Percentiles rank a stretch among this genome's conserved stretches.
Evolutionary conservation across 345 rosid genomes (phyloP).

Genomic region (Lenwebbia sp.): DNA sequence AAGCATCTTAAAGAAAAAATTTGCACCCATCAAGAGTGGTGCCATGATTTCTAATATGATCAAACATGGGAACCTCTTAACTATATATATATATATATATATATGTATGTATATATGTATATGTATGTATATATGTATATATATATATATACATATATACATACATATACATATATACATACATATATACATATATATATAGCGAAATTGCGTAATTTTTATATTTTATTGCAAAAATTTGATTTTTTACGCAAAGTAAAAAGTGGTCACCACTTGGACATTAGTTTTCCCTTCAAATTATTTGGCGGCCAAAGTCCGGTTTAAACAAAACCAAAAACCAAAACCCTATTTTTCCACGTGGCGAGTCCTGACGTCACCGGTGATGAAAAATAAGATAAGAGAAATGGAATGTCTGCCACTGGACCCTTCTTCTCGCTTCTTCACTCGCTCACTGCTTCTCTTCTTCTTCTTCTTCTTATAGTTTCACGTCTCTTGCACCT

Average conservation of each 20-base stretch:
- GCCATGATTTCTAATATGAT: background rate
- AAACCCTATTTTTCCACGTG: background rate
- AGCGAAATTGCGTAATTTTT: accelerated
- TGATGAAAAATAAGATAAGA: background rate
- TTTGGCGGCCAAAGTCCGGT: background rate
- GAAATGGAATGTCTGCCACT: background rate
- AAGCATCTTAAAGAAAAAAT: background rate
- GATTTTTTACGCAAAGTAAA: background rate
- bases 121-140: no score
- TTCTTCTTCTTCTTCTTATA: no score
- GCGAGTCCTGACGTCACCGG: background rate
- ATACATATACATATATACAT: no score
- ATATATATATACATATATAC: no score
- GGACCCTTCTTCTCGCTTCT: background rate
- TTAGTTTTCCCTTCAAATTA: background rate
- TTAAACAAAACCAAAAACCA: background rate
- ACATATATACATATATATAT: background rate
- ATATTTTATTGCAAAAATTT: background rate
- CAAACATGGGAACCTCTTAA: background rate
- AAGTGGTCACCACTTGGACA: background rate
- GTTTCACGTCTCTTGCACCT: accelerated
- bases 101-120: no score
- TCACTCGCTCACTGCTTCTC: no score
- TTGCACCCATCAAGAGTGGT: no score
- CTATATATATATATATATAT: no score